Base-by-base conservation (phyloP, 2,329 filamentous ascomycete genomes). In the Cladosporium velox region DNA sequence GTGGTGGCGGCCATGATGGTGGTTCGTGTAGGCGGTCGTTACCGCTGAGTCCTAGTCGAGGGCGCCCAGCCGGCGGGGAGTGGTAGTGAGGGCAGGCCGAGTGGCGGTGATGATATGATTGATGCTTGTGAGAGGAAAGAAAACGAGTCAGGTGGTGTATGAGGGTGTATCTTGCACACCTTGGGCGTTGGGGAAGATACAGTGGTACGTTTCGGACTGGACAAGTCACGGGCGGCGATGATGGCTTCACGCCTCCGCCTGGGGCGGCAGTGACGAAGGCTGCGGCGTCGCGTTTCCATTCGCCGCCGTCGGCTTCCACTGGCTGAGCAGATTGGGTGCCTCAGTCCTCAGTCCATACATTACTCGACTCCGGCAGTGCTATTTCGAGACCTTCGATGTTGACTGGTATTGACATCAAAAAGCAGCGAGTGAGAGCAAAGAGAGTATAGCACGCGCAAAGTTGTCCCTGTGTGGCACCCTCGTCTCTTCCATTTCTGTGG, bases 1-100 rank as follows among this genome's bases (percentile, higher is more conserved):
- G 47, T 55, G 57, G 64, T 65, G 58, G 64, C 58, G 64, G 64
- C 64, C 47, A 65, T 65, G 64, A 64, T 64, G 51, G 55, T 26
- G 6, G 59, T 34, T 41, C 21, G 49, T 44, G 47, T 65, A 28
- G 30, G 64, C 57, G 64, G 64, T 59, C 55, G 26, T 49, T 52
- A 57, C 64, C 55, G 55, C 64, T 30, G 41, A 34, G 44, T 60
- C 28, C 30, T 38, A 52, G 52, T 65, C 47, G 55, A 54, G 57
- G 64, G 49, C 57, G 55, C 64, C 64, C 64, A 65, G 64, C 64
- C 64, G 64, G 64, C 18, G 47, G 55, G 26, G 34, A 24, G 35
- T 57, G 26, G 26, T 2, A 15, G 51, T 12, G 61, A 55, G n/a
- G 21, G 30, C 47, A 62, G 21, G n/a, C 44, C 47, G 11, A 38